Conservation (phyloP, 129 eudicot species). For the Chrysanthemum makinoi region DNA sequence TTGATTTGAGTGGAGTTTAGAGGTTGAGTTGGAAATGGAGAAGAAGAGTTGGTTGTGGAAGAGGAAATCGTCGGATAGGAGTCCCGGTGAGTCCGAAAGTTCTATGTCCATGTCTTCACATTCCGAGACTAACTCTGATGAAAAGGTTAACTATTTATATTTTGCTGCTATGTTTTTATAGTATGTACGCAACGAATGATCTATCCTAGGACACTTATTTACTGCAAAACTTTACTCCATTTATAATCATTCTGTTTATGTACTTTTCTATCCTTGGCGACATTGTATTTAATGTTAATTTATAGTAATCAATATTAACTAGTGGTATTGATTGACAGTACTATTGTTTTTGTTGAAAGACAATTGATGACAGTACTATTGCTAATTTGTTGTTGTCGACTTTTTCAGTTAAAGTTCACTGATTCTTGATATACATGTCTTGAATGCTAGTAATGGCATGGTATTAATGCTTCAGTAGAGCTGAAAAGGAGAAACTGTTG, state of each 20-base stretch:
- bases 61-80: slow-evolving; percentile 67
- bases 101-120: slow-evolving; percentile 83
- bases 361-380: neutral
- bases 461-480: too few species aligned
- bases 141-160: slow-evolving; percentile 48
- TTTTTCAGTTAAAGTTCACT: too few species aligned
- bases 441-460: too few species aligned
- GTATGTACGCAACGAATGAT: neutral
- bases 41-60: slow-evolving; percentile 94
- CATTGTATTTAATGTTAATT: too few species aligned
- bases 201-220: neutral
- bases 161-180: neutral
- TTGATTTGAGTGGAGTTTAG: slow-evolving; percentile 6
- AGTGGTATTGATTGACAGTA: neutral
- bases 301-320: neutral
- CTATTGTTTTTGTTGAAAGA: too few species aligned
- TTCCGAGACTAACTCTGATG: slow-evolving; percentile 83
- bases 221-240: neutral
- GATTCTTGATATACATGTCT: too few species aligned
- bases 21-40: slow-evolving; percentile 44
- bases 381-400: neutral
- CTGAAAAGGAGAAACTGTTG: too few species aligned
- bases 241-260: too few species aligned
- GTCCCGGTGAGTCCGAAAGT: slow-evolving; percentile 83
- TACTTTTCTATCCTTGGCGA: too few species aligned